Base-by-base conservation (phyloP, 352 stramenopile species). In the Blastocystis sp. region DNA sequence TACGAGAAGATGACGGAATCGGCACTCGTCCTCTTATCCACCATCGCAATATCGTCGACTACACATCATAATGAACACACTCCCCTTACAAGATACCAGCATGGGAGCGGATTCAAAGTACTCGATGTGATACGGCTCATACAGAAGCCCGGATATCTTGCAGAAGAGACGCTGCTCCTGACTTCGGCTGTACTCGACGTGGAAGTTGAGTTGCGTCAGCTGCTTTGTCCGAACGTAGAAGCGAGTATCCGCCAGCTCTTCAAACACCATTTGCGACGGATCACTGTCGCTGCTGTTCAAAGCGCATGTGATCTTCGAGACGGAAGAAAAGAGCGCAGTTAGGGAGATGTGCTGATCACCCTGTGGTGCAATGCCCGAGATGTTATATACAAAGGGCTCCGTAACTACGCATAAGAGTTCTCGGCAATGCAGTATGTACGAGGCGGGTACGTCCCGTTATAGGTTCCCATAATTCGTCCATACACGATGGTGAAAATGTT, bases 401-500 rank as follows among this genome's bases (percentile, higher is more conserved):
- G 45, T 68, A 10, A 84, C 74, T 84, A 84, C 40, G 28, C 14
- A 48, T 66, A 3, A 70, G 14, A 68, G n/a, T 34, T 14, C 42
- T 17, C 11, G 54, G 21, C 34, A 48, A 4, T 28, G 17, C 34
- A 0, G 3, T 57, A 14, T 14, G 10, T 69, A 84, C 74, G 45
- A 7, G 52, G 52, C 19, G 61, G 52, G 69, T 68, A 61, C 6
- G 45, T 84, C 1, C 52, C 52, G 21, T 84, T 84, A 54, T 84
- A 84, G 10, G 74, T 84, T 1, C 57, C 74, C 74, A 69, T 84
- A 19, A 84, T 21, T 52, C 48, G 65, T 24, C 45, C 10, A 24
- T 68, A 84, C 43, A 38, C 52, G 66, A 84, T 84, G 2, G 74
- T 54, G 45, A 84, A 84, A n/a, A 84, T 66, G 66, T 84, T 84